Percentiles rank a stretch among this genome's conserved stretches.
Evolutionary conservation across 371 early-diverging fungal species (phyloP).

Genomic region (Batkoa obscura): DNA sequence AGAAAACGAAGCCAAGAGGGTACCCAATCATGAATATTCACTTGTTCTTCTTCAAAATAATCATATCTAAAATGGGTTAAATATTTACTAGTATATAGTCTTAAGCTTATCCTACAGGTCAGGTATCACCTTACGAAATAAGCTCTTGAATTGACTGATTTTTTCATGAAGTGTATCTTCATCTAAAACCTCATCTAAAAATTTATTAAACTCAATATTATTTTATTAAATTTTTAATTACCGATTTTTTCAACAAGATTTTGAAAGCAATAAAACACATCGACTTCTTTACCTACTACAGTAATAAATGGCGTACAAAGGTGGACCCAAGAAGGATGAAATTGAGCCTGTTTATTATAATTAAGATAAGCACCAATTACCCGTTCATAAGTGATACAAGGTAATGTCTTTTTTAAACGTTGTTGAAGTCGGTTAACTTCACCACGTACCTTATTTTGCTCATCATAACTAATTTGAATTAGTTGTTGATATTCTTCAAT

Average conservation of each 20-base stretch:
- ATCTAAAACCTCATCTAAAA: conserved; percentile 8
- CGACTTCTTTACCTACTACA: conserved; percentile 47
- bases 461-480: conserved; percentile 52
- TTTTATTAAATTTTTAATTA: conserved; percentile 14
- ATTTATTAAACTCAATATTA: too few relatives aligned
- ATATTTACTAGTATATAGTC: neutral
- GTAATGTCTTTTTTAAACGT: conserved; percentile 15
- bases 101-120: conserved; percentile 32
- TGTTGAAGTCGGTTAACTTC: conserved; percentile 65
- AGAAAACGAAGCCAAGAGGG: conserved; percentile 68
- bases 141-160: conserved; percentile 51
- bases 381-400: conserved; percentile 39
- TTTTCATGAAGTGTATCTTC: conserved; percentile 35
- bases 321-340: conserved; percentile 50
- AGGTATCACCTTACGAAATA: conserved; percentile 50
- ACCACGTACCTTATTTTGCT: conserved; percentile 66
- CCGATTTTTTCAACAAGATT: conserved; percentile 43
- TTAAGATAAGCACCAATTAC: conserved; percentile 67
- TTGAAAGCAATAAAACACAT: conserved; percentile 66
- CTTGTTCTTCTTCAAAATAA: conserved; percentile 91
- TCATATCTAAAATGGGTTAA: conserved; percentile 14
- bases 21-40: conserved; percentile 74
- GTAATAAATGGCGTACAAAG: conserved; percentile 73
- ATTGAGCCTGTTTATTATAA: conserved; percentile 53
- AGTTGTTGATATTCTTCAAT: conserved; percentile 49